Evolutionary conservation across 805 yeast genomes (phyloP), one percentile per base, ranked within the genome.

Genomic region (Candida cerambycidarum): DNA sequence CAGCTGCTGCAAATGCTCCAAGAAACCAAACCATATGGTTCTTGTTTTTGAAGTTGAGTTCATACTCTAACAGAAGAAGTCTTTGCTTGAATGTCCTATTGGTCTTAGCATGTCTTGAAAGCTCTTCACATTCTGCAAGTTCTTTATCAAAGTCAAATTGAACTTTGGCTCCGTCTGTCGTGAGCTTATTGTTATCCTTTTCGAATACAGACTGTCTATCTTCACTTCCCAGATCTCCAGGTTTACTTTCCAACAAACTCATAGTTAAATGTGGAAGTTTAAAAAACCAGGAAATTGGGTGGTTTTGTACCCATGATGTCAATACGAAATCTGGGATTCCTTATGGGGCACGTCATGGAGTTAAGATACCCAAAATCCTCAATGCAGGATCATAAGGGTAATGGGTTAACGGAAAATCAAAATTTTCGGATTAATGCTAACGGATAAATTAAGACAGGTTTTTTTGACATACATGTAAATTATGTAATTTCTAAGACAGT

Each of bases 1-100:
- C 96, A 16, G 85, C 75, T 10, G 95, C 93, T 11, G 92, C 90
- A 46, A 88, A 80, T n/a, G 78, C 56, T 46, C 95, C 95, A 3
- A 88, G 89, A 9, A 76, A 64, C 31, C 31, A 28, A 28, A 28
- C 31, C 31, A 28, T 28, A 14, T 28, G 31, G 17, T 28, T 28
- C 44, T 72, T 75, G 51, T 75, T 66, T 42, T 69, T 48, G 57
- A 79, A 78, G 46, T 71, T 50, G 8, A 72, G 53, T 39, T 67
- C 60, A 46, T 61, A 53, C 39, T 72, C 77, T 8, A 70, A 50
- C 5, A 57, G 49, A 24, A 59, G 53, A 38, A 75, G 23, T 32
- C 69, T 65, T 48, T 67, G 71, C 56, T 66, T 61, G 34, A 65
- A 61, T 0, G 73, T 53, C 38, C 61, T 64, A 28, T 63, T 54